Percentiles rank a stretch among this genome's conserved stretches.
Evolutionary conservation across 805 yeast species (phyloP).

Genomic region (Saturnispora serradocipensis): DNA sequence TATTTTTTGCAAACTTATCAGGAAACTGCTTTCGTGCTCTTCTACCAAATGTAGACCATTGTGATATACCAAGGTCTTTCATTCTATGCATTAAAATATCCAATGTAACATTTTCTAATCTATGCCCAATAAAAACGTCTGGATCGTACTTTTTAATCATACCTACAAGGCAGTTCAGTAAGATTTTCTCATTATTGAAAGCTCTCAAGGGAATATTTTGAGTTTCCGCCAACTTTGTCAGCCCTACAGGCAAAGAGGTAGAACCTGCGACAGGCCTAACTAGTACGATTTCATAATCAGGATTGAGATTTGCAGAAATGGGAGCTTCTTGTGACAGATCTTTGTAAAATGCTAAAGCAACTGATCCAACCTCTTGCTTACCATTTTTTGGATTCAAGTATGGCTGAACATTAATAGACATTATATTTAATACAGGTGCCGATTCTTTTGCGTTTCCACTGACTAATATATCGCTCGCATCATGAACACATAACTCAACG

Average conservation of each 20-base stretch:
- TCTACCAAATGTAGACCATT: constrained; percentile 82
- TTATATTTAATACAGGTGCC: constrained; percentile 63
- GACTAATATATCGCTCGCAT: constrained; percentile 41
- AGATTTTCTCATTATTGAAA: constrained; percentile 64
- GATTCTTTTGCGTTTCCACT: constrained; percentile 29
- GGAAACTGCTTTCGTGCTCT: constrained; percentile 73
- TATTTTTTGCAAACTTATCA: constrained; percentile 50
- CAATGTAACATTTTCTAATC: constrained; percentile 66
- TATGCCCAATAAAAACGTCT: constrained; percentile 83
- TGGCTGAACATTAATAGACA: constrained; percentile 74
- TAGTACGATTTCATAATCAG: constrained; percentile 57
- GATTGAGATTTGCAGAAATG: constrained; percentile 48
- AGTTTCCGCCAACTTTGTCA: constrained; percentile 50
- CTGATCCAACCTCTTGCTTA: constrained; percentile 80
- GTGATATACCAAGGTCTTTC: constrained; percentile 59
- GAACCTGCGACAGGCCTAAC: constrained; percentile 69
- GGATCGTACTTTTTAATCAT: constrained; percentile 72
- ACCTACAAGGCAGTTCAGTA: constrained; percentile 68
- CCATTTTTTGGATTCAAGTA: constrained; percentile 64
- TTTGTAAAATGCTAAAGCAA: constrained; percentile 64
- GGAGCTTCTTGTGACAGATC: constrained; percentile 71
- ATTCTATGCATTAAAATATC: constrained; percentile 77
- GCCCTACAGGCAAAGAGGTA: constrained; percentile 64
- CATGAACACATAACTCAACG: constrained; percentile 54
- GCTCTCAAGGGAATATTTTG: constrained; percentile 42